These are phyloP conservation scores for Aspergillus incahuasiensis DNA, from an alignment of 495 filamentous ascomycete species.

Conservation along the genomic window DNA sequence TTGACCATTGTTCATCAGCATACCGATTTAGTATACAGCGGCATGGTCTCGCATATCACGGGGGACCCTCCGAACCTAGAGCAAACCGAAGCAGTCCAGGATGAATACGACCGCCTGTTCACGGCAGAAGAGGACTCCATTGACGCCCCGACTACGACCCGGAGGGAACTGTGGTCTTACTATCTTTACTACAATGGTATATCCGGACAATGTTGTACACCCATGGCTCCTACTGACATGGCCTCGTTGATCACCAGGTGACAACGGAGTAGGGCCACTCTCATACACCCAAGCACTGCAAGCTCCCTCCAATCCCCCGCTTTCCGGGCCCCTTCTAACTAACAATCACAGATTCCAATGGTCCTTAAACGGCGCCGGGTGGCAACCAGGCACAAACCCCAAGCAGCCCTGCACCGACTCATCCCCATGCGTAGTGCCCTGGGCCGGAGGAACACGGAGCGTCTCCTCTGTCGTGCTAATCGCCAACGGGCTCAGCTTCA, in stretches of 20 bases:
- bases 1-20: not conserved
- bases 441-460: conserved; percentile 40
- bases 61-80: not conserved
- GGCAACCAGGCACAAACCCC: conserved; percentile 39
- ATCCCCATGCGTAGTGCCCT: conserved; percentile 43
- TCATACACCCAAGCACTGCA: conserved; percentile 45
- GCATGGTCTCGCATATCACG: not conserved
- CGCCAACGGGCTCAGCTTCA: conserved; percentile 48
- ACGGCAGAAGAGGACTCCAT: conserved; percentile 34
- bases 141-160: conserved; percentile 43
- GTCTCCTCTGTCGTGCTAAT: conserved; percentile 45
- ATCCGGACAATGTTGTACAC: not conserved
- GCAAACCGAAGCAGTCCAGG: not conserved
- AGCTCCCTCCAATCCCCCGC: not conserved
- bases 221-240: not conserved
- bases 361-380: conserved; percentile 40
- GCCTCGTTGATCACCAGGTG: conserved; percentile 20
- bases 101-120: conserved; percentile 38
- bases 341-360: conserved; percentile 37
- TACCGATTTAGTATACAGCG: not conserved
- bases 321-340: not conserved
- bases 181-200: conserved; percentile 46
- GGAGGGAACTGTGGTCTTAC: conserved; percentile 47
- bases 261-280: conserved; percentile 47
- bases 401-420: conserved; percentile 36